phyloP scores from a whole-genome alignment of 2,329 filamentous ascomycete genomes.

The Acephala macrosclerotiorum region DNA sequence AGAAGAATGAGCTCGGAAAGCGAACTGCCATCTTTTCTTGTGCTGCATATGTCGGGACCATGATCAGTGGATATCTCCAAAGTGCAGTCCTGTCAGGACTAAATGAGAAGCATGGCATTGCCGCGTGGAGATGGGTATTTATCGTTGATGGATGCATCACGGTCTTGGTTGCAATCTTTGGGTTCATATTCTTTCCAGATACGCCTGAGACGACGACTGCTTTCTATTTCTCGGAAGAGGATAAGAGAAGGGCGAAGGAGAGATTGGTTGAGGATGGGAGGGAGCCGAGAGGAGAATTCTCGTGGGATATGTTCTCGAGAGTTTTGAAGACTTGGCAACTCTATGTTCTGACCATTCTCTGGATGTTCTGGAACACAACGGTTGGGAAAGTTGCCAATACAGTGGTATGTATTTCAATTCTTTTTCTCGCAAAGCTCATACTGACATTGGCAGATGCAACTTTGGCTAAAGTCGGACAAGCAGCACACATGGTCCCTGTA shows the following conservation, averaged over 20 bases:
- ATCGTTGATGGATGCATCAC: constrained; percentile 50
- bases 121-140: constrained; percentile 54
- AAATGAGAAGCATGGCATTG: constrained; percentile 46
- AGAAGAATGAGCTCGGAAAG: constrained; percentile 49
- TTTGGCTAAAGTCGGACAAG: constrained; percentile 56
- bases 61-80: constrained; percentile 53
- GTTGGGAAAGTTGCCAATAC: constrained; percentile 51
- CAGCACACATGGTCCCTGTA: constrained; percentile 50
- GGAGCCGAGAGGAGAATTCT: constrained; percentile 54
- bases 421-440: no score
- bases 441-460: constrained; percentile 52
- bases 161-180: constrained; percentile 39
- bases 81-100: constrained; percentile 49
- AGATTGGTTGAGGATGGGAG: constrained; percentile 49
- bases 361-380: constrained; percentile 25
- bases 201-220: constrained; percentile 49
- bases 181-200: constrained; percentile 53
- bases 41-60: constrained; percentile 45
- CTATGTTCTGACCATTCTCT: constrained; percentile 68
- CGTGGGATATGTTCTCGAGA: constrained; percentile 55
- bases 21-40: constrained; percentile 50
- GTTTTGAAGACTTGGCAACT: constrained; percentile 66
- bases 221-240: constrained; percentile 45
- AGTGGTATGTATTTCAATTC: constrained; percentile 38
- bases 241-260: constrained; percentile 49